These are phyloP conservation scores for Penicillium concentricum DNA, from an alignment of 2,329 filamentous ascomycete species.

Conservation along the genomic window DNA sequence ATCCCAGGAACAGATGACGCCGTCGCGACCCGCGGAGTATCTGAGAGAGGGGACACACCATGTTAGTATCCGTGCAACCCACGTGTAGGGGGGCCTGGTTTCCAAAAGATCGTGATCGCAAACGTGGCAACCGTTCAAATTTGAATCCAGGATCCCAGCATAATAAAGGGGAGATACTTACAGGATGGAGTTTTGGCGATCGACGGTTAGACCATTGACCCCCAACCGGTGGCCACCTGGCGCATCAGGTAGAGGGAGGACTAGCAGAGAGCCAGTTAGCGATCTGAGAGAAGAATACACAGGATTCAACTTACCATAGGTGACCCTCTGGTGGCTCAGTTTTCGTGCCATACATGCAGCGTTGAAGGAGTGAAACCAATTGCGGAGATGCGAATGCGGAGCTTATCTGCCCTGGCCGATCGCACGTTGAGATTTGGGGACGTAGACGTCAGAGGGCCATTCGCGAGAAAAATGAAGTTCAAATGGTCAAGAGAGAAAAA, in stretches of 20 bases:
- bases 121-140: not conserved
- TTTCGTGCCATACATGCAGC: slow-evolving; percentile 61
- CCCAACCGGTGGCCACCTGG: slow-evolving; percentile 86
- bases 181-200: slow-evolving; percentile 80
- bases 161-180: slow-evolving; percentile 49
- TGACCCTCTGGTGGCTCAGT: slow-evolving; percentile 65
- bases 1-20: slow-evolving; percentile 95
- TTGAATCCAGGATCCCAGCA: not conserved
- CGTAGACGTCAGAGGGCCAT: slow-evolving; percentile 18
- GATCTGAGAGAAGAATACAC: not conserved
- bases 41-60: slow-evolving; percentile 47
- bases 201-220: slow-evolving; percentile 90
- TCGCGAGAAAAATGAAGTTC: not conserved
- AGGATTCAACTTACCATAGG: slow-evolving; percentile 57
- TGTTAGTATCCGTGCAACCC: slow-evolving; percentile 22
- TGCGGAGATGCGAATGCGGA: slow-evolving; percentile 32
- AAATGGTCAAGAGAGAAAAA: not conserved
- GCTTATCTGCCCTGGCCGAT: slow-evolving; percentile 31
- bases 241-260: slow-evolving; percentile 70
- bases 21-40: slow-evolving; percentile 94
- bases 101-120: not conserved
- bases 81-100: slow-evolving; percentile 2
- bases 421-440: slow-evolving; percentile 22
- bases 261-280: slow-evolving; percentile 40
- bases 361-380: slow-evolving; percentile 21